Evolutionary conservation across 192 early-diverging fungal species (phyloP), one percentile per base, ranked within the genome.

Genomic region (Pilaira anomala): DNA sequence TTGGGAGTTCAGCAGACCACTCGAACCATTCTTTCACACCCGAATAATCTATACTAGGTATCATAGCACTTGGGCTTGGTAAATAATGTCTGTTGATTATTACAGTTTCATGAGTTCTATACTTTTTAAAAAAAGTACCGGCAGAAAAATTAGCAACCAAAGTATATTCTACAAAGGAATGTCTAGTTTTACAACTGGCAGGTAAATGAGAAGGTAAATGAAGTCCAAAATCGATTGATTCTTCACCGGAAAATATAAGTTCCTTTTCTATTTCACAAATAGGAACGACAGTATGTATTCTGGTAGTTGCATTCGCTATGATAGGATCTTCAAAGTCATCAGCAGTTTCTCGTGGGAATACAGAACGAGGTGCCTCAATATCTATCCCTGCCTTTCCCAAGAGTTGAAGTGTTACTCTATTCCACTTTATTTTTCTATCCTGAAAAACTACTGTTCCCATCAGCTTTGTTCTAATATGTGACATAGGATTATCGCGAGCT

Each of bases 231-330:
- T 56, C 67, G 54, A 74, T 74, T 14, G 52, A 24, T 8, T 22
- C 13, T 45, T 74, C 66, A 1, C 72, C 72, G 0, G 63, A 61
- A 25, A 68, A 68, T 26, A 74, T 74, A 2, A 74, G 51, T 42
- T 74, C 72, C 46, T 74, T 74, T 16, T 74, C 72, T 11, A 74
- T 54, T 21, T 74, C 66, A 45, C 72, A 74, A 3, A 74, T 60
- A 28, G 48, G 51, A 13, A 68, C 59, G 4, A 18, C 48, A 11
- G 56, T 65, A 19, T 71, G 55, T n/a, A 62, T 28, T 14, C 52
- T 48, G 18, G 67, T 65, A 2, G 63, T 53, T 6, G 55, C 19
- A 26, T 40, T 46, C 2, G 19, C 39, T 11, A 42, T 21, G 2
- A 13, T 16, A 13, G 29, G 11, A 21, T 60, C 66, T 16, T 66